Evolutionary conservation across 768 basidiomycete genomes (phyloP).

Genomic region (Pleurotus salmoneostramineus): DNA sequence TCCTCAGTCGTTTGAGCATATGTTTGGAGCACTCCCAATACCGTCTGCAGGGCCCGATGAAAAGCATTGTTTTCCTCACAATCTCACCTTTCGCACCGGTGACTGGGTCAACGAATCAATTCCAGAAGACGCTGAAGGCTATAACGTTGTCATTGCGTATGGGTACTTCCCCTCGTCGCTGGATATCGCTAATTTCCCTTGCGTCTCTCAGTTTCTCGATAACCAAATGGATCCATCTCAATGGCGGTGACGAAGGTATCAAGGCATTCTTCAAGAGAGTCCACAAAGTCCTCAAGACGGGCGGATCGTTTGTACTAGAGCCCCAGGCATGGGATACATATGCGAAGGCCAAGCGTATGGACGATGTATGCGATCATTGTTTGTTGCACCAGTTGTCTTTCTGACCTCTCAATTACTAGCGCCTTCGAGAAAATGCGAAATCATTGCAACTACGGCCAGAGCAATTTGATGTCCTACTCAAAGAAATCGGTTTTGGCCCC

Average conservation of each 20-base stretch:
- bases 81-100: constrained; percentile 64
- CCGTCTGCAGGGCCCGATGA: constrained; percentile 35
- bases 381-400: neutral
- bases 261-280: constrained; percentile 62
- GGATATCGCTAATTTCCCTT: neutral
- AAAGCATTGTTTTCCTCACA: constrained; percentile 66
- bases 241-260: constrained; percentile 75
- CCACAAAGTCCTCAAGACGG: constrained; percentile 49
- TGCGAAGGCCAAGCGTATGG: constrained; percentile 68
- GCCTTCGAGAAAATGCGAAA: constrained; percentile 57
- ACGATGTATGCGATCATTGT: constrained; percentile 36
- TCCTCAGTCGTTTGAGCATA: constrained; percentile 72
- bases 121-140: constrained; percentile 54
- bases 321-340: constrained; percentile 87
- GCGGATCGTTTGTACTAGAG: constrained; percentile 74
- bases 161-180: constrained; percentile 18
- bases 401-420: constrained; percentile 2
- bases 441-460: constrained; percentile 56
- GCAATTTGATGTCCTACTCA: constrained; percentile 53
- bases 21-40: constrained; percentile 71
- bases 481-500: constrained; percentile 57
- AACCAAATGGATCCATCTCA: constrained; percentile 91
- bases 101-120: constrained; percentile 68
- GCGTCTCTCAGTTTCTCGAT: constrained; percentile 66
- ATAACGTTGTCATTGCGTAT: constrained; percentile 80